A percentile compares a stretch with the other conserved stretches of the same genome.
Conservation (phyloP, 192 early-diverging fungal species). For the Cladochytrium replicatum region DNA sequence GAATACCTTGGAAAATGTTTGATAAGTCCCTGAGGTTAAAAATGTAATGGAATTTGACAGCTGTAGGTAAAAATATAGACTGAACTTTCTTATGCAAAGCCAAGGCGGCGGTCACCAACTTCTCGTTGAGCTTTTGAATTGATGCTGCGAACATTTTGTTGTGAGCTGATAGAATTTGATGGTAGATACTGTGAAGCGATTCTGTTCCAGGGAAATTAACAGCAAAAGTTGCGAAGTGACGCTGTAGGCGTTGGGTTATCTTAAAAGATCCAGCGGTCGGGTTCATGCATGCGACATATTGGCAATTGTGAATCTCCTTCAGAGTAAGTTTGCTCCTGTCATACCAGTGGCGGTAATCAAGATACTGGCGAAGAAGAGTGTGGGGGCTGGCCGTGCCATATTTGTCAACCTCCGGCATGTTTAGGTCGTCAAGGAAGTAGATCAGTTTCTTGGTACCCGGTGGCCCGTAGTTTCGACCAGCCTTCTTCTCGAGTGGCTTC, state of each 20-base stretch:
- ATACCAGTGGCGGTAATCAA: constrained; percentile 59
- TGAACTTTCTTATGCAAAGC: constrained; percentile 50
- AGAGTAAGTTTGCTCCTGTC: constrained; percentile 52
- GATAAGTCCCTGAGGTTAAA: constrained; percentile 53
- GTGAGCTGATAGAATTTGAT: constrained; percentile 43
- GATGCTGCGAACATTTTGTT: constrained; percentile 44
- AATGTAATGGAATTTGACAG: constrained; percentile 58
- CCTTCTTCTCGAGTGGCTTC: constrained; percentile 58
- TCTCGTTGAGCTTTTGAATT: constrained; percentile 44
- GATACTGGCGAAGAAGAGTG: constrained; percentile 48
- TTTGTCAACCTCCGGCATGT: constrained; percentile 63
- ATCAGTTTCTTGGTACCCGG: constrained; percentile 54
- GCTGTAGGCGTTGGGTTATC: constrained; percentile 41
- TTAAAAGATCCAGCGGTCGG: constrained; percentile 56
- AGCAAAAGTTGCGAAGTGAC: constrained; percentile 53
- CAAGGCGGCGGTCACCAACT: constrained; percentile 41
- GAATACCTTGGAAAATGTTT: constrained; percentile 55
- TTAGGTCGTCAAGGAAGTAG: constrained; percentile 58
- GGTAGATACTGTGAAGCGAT: constrained; percentile 49
- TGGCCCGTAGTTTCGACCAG: constrained; percentile 54
- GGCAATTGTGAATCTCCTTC: constrained; percentile 62
- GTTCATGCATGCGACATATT: constrained; percentile 59
- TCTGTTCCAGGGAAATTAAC: constrained; percentile 54
- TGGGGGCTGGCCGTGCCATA: constrained; percentile 54
- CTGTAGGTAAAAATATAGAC: constrained; percentile 44